A percentile compares a stretch with the other conserved stretches of the same genome.
phyloP scores from a whole-genome alignment of 345 rosid genomes.

The Xanthoceras sorbifolium region DNA sequence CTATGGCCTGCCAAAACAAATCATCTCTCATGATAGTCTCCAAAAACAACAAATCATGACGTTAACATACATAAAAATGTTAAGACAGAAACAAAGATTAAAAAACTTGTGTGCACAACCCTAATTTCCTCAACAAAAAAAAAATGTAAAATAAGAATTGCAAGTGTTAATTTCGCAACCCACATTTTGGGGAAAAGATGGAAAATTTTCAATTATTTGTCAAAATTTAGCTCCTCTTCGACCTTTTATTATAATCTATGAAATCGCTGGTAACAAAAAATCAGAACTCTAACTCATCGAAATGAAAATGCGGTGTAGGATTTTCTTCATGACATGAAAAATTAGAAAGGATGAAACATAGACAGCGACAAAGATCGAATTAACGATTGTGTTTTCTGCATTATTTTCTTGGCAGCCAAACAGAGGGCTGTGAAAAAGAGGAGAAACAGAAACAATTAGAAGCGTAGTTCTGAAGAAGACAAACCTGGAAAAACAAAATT shows the following conservation, averaged over 20 bases:
- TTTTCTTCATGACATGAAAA: not conserved
- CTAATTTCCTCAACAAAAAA: not conserved
- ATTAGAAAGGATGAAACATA: not conserved
- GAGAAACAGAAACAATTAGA: not conserved
- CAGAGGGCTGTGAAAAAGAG: not conserved
- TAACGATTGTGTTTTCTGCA: not conserved
- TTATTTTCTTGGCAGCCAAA: not conserved
- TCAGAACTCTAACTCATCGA: not conserved
- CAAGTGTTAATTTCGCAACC: not conserved
- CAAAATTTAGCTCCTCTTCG: conserved; percentile 5
- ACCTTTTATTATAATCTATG: not conserved
- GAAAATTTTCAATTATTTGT: not conserved
- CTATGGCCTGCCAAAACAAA: conserved; percentile 29
- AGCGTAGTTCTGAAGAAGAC: conserved; percentile 15
- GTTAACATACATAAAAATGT: not conserved
- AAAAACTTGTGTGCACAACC: not conserved
- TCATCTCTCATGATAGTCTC: not conserved
- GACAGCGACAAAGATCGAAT: not conserved
- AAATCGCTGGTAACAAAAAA: not conserved
- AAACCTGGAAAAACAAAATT: conserved; percentile 24
- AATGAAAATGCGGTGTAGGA: not conserved
- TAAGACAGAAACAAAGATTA: not conserved
- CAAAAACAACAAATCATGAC: not conserved
- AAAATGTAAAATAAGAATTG: not conserved
- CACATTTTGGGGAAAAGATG: not conserved